Base-by-base conservation (phyloP, 2,329 filamentous ascomycete species). In the Ophiocordyceps australis region DNA sequence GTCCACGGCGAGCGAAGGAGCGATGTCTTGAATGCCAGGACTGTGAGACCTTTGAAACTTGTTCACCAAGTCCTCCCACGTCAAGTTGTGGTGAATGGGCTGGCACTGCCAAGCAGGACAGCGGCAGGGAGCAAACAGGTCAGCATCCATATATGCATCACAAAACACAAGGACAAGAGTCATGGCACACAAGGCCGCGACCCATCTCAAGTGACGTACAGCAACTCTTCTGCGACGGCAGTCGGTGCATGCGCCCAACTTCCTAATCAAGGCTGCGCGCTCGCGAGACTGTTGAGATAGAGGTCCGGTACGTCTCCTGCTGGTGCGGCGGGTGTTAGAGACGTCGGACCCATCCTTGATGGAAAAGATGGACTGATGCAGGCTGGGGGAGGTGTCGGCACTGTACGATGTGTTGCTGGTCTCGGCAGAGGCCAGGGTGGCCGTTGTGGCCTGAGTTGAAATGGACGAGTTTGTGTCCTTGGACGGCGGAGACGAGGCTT, bases 61-160 rank as follows among this genome's bases (percentile, higher is more conserved):
- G 37, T 48, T 51, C 24, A 61, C 52, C 11, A 65, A 59, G 32
- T 69, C 63, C 40, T 68, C 63, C 64, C 65, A 71, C 9, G 60
- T 66, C 62, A 68, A 62, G 35, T 61, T 61, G 35, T 68, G 65
- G 40, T 71, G 65, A 35, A 56, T 62, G 10, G 65, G 65, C 36
- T 69, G 62, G 40, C 65, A 71, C 65, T 65, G 17, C 10, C 10
- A 50, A 16, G n/a, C n/a, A n/a, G n/a, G n/a, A n/a, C n/a, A n/a
- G 28, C 13, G 12, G 29, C 11, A 17, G 25, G 21, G 13, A 28
- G 26, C 12, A 22, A 29, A 18, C 18, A 16, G 17, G 30, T 25
- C 20, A 28, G 26, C 15, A 17, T 9, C 8, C 17, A 19, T 10
- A 10, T 10, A 19, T 10, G 17, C 10, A 10, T 19, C 7, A 7